Base-by-base conservation (phyloP, 257 asterid genomes). In the Cruciata laevipes region DNA sequence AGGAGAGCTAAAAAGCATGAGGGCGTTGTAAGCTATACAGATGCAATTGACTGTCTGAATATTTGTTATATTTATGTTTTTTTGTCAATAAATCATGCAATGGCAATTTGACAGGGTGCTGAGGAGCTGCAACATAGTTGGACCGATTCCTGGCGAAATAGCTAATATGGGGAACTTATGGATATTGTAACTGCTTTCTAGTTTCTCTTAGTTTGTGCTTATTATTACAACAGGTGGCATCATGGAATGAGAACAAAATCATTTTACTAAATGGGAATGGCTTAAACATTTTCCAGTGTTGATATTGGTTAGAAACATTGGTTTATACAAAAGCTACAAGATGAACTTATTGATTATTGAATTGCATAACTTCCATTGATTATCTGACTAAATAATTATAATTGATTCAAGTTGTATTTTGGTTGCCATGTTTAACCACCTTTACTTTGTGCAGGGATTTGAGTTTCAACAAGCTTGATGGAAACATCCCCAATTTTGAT, bases 81-180 rank as follows among this genome's bases (percentile, higher is more conserved):
- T 25, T 42, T 0, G 21, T 38, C 0, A 16, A 16, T 24, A 40
- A 2, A 1, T 65, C 27, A 25, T 21, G 7, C 1, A n/a, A 1
- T 21, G n/a, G 3, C 27, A 5, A 5, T 53, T 25, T 37, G 69
- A 70, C 84, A 88, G 95, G 88, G 67, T 79, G 82, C 69, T 88
- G 67, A 83, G 95, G 74, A 84, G 84, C 74, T 88, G 93, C 70
- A 80, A 88, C 53, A 72, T 87, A 61, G 66, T 62, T 3, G 86
- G 95, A 62, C 68, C 27, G 11, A 83, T 85, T 72, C 90, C 84
- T 18, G 17, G 1, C 14, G 63, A 66, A 70, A 60, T 85, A 55
- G 61, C 42, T 23, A 51, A 71, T 38, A 68, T 85, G 82, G 25
- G 61, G 25, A 4, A 0, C 5, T 70, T 84, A 69, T 57, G 57